phyloP scores from a whole-genome alignment of 192 early-diverging fungal species.

The Phycomyces blakesleeanus region DNA sequence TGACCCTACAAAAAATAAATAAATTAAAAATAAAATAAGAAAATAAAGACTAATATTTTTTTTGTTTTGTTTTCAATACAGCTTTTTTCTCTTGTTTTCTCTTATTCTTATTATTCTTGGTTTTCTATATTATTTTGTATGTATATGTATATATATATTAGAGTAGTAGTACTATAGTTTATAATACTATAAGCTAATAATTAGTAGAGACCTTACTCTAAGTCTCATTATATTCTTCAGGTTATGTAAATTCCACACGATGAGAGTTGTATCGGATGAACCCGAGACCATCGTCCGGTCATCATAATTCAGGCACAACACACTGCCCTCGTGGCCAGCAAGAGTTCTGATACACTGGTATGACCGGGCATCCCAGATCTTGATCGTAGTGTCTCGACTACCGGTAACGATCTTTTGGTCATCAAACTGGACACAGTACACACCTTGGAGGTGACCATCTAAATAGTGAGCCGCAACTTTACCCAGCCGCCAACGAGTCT shows the following conservation, averaged over 20 bases:
- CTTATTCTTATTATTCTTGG: background rate
- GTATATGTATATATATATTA: no score
- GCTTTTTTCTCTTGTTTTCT: no score
- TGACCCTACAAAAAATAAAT: constrained; percentile 54
- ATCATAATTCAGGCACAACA: constrained; percentile 87
- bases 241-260: constrained; percentile 79
- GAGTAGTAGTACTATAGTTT: no score
- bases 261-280: constrained; percentile 82
- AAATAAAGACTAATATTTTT: no score
- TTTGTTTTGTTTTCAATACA: no score
- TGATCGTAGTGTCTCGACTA: constrained; percentile 75
- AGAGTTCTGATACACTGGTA: constrained; percentile 60
- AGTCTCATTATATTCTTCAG: constrained; percentile 46
- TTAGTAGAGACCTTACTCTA: constrained; percentile 13
- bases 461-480: constrained; percentile 54
- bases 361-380: constrained; percentile 79
- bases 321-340: constrained; percentile 65
- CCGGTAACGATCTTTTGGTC: constrained; percentile 76
- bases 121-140: no score
- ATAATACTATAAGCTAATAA: background rate
- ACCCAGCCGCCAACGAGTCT: constrained; percentile 55
- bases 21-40: no score
- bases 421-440: constrained; percentile 93
- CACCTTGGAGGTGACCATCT: constrained; percentile 75
- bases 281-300: constrained; percentile 76